Percentiles rank a stretch among this genome's conserved stretches.
Evolutionary conservation across 805 yeast genomes (phyloP).

Genomic region (Starmerella powellii): DNA sequence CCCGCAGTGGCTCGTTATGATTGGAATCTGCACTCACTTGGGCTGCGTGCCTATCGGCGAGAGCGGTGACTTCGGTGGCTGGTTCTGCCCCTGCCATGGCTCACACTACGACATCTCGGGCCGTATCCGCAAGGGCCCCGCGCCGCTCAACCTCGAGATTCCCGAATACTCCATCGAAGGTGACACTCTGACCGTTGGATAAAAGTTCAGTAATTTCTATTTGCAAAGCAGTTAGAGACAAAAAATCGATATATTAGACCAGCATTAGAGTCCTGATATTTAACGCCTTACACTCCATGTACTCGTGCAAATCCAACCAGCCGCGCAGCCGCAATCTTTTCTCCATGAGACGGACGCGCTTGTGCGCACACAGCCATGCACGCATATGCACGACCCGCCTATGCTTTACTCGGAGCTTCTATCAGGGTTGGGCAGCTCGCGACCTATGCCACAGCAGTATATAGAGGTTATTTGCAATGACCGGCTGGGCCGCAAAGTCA

Average conservation of each 20-base stretch:
- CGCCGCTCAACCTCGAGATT: constrained; percentile 95
- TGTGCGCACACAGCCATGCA: no score
- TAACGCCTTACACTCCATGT: not conserved
- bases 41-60: constrained; percentile 99
- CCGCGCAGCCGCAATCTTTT: no score
- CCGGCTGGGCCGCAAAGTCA: constrained; percentile 73
- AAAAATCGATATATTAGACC: not conserved
- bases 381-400: no score
- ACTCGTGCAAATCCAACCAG: not conserved
- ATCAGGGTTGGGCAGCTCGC: no score
- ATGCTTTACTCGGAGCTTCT: no score
- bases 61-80: constrained; percentile 98
- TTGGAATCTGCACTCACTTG: constrained; percentile 99
- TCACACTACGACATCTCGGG: constrained; percentile 99
- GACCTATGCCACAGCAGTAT: not conserved
- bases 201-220: no score
- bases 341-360: no score
- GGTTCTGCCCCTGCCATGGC: constrained; percentile 99
- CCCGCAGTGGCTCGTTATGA: constrained; percentile 98
- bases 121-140: constrained; percentile 99
- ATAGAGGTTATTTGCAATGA: constrained; percentile 65
- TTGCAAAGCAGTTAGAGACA: not conserved
- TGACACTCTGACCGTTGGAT: constrained; percentile 82
- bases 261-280: not conserved
- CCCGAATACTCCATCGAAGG: constrained; percentile 83